Evolutionary conservation across 2,329 filamentous ascomycete species (phyloP).

Genomic region (Pseudogymnoascus sp.): DNA sequence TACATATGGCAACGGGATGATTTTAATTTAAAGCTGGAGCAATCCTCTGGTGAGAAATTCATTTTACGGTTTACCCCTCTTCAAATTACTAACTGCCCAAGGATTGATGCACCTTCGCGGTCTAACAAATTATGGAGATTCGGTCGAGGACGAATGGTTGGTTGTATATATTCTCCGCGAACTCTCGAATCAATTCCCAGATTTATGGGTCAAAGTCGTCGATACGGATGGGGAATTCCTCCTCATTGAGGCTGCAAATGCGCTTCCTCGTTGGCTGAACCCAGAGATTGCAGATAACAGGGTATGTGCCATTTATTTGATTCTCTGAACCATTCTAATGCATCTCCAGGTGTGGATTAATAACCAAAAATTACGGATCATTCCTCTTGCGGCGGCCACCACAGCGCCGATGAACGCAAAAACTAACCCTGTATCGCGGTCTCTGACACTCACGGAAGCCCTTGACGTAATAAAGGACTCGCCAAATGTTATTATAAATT

Average conservation of each 20-base stretch:
- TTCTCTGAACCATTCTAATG: constrained; percentile 15
- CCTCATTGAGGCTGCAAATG: constrained; percentile 84
- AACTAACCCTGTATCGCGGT: constrained; percentile 30
- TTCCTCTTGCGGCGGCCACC: constrained; percentile 45
- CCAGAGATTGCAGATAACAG: constrained; percentile 83
- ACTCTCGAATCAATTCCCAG: constrained; percentile 62
- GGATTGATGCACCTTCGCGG: constrained; percentile 62
- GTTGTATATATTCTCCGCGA: constrained; percentile 84
- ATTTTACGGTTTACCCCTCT: constrained; percentile 11
- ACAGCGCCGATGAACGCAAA: constrained; percentile 31
- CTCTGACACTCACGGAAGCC: constrained; percentile 58
- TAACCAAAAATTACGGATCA: constrained; percentile 64
- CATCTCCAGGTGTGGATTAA: constrained; percentile 69
- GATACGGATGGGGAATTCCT: constrained; percentile 95
- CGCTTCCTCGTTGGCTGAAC: constrained; percentile 81
- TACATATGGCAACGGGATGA: constrained; percentile 93
- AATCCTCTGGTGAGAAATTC: constrained; percentile 43
- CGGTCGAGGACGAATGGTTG: constrained; percentile 95
- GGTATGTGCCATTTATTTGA: constrained; percentile 29
- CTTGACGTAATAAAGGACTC: constrained; percentile 50
- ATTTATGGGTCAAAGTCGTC: constrained; percentile 73
- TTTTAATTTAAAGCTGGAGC: constrained; percentile 63
- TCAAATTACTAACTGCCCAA: constrained; percentile 21
- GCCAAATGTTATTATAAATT: constrained; percentile 57
- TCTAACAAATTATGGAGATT: constrained; percentile 81